Percentiles rank a stretch among this genome's conserved stretches.
Conservation (phyloP, 192 early-diverging fungal species). For the Endogone sp. region DNA sequence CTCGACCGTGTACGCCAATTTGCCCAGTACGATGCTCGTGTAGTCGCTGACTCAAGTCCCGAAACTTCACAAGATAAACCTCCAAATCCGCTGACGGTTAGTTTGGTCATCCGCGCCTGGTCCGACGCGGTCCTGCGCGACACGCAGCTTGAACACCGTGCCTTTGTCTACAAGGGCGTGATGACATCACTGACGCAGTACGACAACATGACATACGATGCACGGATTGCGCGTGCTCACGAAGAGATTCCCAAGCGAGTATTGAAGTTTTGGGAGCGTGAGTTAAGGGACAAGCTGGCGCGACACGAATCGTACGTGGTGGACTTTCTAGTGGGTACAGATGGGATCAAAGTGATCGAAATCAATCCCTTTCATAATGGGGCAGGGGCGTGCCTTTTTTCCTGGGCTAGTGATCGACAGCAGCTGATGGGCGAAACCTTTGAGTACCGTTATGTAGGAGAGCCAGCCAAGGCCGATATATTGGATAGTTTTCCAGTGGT, state of each 20-base stretch:
- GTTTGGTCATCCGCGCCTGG: neutral
- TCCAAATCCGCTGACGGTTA: neutral
- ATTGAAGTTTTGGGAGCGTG: neutral
- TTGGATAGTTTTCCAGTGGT: neutral
- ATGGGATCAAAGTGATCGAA: neutral
- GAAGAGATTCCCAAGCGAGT: neutral
- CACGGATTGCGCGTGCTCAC: neutral
- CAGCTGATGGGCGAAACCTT: neutral
- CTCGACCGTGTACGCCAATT: neutral
- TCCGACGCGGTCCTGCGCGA: neutral
- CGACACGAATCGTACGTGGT: neutral
- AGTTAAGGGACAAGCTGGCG: neutral
- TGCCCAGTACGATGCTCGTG: neutral
- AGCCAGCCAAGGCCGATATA: neutral
- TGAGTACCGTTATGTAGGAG: neutral
- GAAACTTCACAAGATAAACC: neutral
- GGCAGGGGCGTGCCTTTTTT: neutral
- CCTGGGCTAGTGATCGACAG: neutral
- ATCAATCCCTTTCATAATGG: neutral
- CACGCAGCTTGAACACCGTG: neutral
- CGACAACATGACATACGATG: neutral
- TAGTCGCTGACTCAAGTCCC: neutral
- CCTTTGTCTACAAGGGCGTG: neutral
- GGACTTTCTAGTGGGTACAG: neutral
- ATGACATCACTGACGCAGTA: neutral